Evolutionary conservation across 2,329 filamentous ascomycete genomes (phyloP), one percentile per base, ranked within the genome.

Genomic region (Epichloe elymi): DNA sequence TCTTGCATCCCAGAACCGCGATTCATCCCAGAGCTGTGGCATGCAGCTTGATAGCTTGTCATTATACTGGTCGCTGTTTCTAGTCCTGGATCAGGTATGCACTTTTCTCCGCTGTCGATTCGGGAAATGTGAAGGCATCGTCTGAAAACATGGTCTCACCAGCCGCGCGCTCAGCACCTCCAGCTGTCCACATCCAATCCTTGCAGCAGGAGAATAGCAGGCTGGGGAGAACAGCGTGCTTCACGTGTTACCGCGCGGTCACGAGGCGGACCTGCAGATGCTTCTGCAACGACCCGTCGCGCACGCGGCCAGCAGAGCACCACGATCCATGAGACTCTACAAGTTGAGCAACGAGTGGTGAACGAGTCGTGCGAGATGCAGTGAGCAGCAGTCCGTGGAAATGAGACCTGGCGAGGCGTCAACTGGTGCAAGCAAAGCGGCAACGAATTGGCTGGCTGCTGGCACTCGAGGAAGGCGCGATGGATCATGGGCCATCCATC

Each of bases 231-330:
- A 11, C 14, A 20, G 37, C 20, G 35, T 54, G 54, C 57, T 57
- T 53, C 52, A 54, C 53, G 53, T 26, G 23, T 26, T 56, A 53
- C 55, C 57, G 55, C 57, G 55, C 57, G 55, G 48, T 53, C 50
- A 41, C 40, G 19, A 35, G 20, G 47, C 42, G 38, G 42, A 46
- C 38, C 46, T n/a, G 46, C 35, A 15, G 19, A 50, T 41, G 4
- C 23, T 44, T 30, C 23, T 30, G 48, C 23, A 37, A 12, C 30
- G 14, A 38, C 23, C 35, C 48, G 48, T 45, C 10, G 35, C 17
- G 42, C 17, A 39, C 23, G 26, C 20, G 48, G 48, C 41, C 48
- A 33, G 35, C 41, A 45, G n/a, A 50, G 20, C 41, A 41, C 26
- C 36, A 26, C 46, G n/a, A 35, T 51, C 23, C n/a, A 39, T 35